phyloP scores from a whole-genome alignment of 257 asterid genomes.

The Solanum tarijense region DNA sequence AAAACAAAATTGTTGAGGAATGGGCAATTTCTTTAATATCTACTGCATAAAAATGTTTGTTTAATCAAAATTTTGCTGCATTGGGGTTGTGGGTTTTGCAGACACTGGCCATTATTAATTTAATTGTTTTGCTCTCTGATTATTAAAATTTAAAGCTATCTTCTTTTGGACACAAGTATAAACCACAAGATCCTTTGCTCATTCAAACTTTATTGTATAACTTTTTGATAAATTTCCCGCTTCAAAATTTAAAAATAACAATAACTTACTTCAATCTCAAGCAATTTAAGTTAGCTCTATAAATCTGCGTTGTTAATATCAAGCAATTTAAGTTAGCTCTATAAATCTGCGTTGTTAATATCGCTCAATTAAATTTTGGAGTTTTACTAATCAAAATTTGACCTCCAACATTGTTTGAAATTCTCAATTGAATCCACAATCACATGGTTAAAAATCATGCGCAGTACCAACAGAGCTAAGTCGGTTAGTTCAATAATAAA shows the following conservation, averaged over 20 bases:
- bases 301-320: not conserved
- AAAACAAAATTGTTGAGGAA: constrained; percentile 28
- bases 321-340: not conserved
- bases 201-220: not conserved
- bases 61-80: constrained; percentile 19
- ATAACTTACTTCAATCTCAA: not conserved
- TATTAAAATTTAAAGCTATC: not conserved
- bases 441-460: constrained; percentile 2
- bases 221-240: not conserved
- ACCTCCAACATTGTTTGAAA: too few relatives aligned
- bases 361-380: not conserved
- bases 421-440: too few relatives aligned
- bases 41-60: constrained; percentile 6
- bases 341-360: not conserved
- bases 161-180: not conserved
- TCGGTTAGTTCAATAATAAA: not conserved
- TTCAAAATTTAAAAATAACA: not conserved
- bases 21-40: constrained; percentile 30
- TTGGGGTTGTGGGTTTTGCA: constrained; percentile 5
- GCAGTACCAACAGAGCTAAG: constrained; percentile 14
- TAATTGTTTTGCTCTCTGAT: not conserved
- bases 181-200: not conserved
- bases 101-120: not conserved
- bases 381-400: too few relatives aligned
- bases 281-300: not conserved